These are phyloP conservation scores for Kodamaea hsintzibuensis DNA, from an alignment of 805 yeast species.

Conservation along the genomic window DNA sequence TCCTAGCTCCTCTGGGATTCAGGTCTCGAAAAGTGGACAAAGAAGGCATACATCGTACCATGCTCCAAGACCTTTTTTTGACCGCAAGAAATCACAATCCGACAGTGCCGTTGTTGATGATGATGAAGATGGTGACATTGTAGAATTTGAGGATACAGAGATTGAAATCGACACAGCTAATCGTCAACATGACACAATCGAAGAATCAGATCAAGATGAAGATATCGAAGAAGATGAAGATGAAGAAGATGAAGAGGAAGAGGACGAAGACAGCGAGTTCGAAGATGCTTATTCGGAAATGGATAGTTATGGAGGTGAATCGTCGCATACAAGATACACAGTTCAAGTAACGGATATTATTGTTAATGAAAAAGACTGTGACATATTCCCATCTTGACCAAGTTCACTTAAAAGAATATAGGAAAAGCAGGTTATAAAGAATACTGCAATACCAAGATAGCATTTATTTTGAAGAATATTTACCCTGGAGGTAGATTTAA, in stretches of 20 bases:
- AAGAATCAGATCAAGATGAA: conserved; percentile 7
- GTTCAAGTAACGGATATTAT: conserved; percentile 45
- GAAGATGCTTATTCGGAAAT: conserved; percentile 9
- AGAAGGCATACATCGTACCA: conserved; percentile 36
- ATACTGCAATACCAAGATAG: not conserved
- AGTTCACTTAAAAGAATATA: not conserved
- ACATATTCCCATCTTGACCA: conserved; percentile 24
- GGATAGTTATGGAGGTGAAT: conserved; percentile 22
- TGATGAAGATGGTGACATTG: conserved; percentile 9
- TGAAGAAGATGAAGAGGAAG: conserved; percentile 18
- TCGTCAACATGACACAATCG: not conserved
- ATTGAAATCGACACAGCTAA: conserved; percentile 12
- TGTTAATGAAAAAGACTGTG: conserved; percentile 35
- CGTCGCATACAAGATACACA: conserved; percentile 26
- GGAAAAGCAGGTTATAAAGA: conserved; percentile 1
- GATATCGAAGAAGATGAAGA: conserved; percentile 17
- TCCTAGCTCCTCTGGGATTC: not conserved
- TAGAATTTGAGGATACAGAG: conserved; percentile 11
- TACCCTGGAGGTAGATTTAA: conserved; percentile 1
- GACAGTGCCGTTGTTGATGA: conserved; percentile 15
- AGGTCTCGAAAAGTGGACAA: conserved; percentile 1
- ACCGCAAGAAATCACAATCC: conserved; percentile 8
- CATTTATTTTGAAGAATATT: not conserved
- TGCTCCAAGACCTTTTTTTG: conserved; percentile 23
- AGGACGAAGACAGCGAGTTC: conserved; percentile 21